These are phyloP conservation scores for Paramyrothecium sp. DNA, from an alignment of 2,329 filamentous ascomycete genomes.

Conservation along the genomic window DNA sequence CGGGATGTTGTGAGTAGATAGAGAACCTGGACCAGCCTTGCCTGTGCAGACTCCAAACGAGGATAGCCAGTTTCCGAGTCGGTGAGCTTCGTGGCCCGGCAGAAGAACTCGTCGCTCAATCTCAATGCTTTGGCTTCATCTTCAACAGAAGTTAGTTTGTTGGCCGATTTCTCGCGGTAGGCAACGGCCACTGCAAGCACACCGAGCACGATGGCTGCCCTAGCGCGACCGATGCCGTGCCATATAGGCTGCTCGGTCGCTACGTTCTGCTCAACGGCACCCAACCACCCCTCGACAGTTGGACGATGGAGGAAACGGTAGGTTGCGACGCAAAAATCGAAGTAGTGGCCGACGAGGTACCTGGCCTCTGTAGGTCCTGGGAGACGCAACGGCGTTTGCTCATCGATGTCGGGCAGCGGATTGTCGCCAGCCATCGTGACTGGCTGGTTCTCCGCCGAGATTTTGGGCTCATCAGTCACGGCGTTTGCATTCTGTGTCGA, in stretches of 20 bases:
- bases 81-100: slow-evolving; percentile 37
- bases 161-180: slow-evolving; percentile 38
- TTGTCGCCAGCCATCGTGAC: slow-evolving; percentile 50
- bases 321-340: slow-evolving; percentile 59
- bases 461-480: slow-evolving; percentile 19
- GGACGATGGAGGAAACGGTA: slow-evolving; percentile 57
- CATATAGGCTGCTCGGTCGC: slow-evolving; percentile 32
- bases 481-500: slow-evolving; percentile 36
- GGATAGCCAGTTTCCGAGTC: slow-evolving; percentile 51
- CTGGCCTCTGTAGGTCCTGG: slow-evolving; percentile 30
- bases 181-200: slow-evolving; percentile 46
- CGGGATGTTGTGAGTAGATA: slow-evolving; percentile 58
- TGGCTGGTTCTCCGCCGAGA: slow-evolving; percentile 35
- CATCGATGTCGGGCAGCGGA: slow-evolving; percentile 35
- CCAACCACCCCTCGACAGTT: slow-evolving; percentile 47
- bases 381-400: slow-evolving; percentile 31
- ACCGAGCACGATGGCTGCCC: slow-evolving; percentile 45
- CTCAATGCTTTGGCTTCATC: slow-evolving; percentile 21
- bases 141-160: slow-evolving; percentile 13
- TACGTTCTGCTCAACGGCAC: slow-evolving; percentile 35
- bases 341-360: slow-evolving; percentile 49
- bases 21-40: slow-evolving; percentile 54
- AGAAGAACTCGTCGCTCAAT: slow-evolving; percentile 41
- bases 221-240: slow-evolving; percentile 38
- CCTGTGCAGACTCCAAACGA: slow-evolving; percentile 55